These are phyloP conservation scores for Fusarium udum DNA, from an alignment of 2,329 filamentous ascomycete genomes.

Conservation along the genomic window DNA sequence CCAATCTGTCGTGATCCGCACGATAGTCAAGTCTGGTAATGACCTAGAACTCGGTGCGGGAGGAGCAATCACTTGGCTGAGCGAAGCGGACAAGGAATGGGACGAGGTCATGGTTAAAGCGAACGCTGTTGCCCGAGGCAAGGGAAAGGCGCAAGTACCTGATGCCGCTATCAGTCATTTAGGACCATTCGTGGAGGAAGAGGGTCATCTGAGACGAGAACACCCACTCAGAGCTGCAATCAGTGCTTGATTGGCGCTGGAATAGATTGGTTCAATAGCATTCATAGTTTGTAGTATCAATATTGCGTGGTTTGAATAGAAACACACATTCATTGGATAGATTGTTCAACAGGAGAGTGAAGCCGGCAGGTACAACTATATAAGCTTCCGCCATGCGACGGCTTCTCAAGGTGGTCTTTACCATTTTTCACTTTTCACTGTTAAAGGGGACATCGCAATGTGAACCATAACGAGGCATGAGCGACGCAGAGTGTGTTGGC, in stretches of 20 bases:
- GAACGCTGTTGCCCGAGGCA: not conserved
- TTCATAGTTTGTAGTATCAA: not conserved
- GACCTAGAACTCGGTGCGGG: not conserved
- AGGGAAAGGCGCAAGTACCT: not conserved
- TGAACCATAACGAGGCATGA: not conserved
- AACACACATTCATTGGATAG: not conserved
- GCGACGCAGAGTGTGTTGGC: too few relatives aligned
- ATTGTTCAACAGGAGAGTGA: too few relatives aligned
- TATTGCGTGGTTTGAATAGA: accelerated
- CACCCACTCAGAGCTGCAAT: not conserved
- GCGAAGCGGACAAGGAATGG: not conserved
- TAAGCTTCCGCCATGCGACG: accelerated
- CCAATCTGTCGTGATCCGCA: not conserved
- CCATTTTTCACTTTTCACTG: too few relatives aligned
- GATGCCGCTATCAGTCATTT: not conserved
- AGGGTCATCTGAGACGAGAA: not conserved
- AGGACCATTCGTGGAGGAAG: not conserved
- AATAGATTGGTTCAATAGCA: not conserved
- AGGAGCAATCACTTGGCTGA: not conserved
- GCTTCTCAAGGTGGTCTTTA: accelerated
- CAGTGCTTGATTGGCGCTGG: not conserved
- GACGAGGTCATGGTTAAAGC: not conserved
- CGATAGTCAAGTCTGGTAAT: not conserved
- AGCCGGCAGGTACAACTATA: accelerated
- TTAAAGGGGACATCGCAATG: not conserved